These are phyloP conservation scores for Cyberlindnera mrakii DNA, from an alignment of 805 yeast genomes.

Conservation along the genomic window DNA sequence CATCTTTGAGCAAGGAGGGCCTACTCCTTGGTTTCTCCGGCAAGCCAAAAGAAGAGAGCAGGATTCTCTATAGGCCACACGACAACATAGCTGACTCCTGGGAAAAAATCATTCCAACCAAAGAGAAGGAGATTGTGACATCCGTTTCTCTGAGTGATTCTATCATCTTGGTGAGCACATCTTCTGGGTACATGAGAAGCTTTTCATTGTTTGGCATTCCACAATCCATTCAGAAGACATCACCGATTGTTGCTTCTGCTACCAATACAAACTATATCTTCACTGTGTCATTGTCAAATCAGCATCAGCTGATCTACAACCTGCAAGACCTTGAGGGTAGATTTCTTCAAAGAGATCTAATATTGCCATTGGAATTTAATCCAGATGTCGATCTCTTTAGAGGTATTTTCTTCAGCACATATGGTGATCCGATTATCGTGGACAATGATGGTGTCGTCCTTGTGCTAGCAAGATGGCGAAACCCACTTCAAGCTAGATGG, in stretches of 20 bases:
- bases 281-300: constrained; percentile 26
- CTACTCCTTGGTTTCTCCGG: constrained; percentile 52
- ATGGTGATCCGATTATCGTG: constrained; percentile 85
- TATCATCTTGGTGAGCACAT: constrained; percentile 64
- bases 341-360: constrained; percentile 39
- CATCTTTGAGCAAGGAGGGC: constrained; percentile 65
- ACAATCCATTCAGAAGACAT: constrained; percentile 56
- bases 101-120: constrained; percentile 56
- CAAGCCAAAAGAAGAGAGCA: constrained; percentile 32
- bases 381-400: constrained; percentile 32
- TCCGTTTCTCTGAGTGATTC: constrained; percentile 61
- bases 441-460: constrained; percentile 73
- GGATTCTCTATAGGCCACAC: constrained; percentile 65
- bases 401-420: constrained; percentile 78
- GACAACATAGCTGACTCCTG: constrained; percentile 57
- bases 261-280: constrained; percentile 25
- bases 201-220: constrained; percentile 74
- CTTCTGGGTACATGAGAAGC: constrained; percentile 65
- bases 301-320: constrained; percentile 29
- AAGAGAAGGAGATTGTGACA: constrained; percentile 52
- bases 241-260: constrained; percentile 58
- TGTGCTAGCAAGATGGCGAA: constrained; percentile 74
- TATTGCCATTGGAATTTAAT: constrained; percentile 34
- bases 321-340: constrained; percentile 43
- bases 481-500: constrained; percentile 74